Percentiles rank a stretch among this genome's conserved stretches.
phyloP scores from a whole-genome alignment of 2,329 filamentous ascomycete species.

The Dryadomyces quercus-mongolicae region DNA sequence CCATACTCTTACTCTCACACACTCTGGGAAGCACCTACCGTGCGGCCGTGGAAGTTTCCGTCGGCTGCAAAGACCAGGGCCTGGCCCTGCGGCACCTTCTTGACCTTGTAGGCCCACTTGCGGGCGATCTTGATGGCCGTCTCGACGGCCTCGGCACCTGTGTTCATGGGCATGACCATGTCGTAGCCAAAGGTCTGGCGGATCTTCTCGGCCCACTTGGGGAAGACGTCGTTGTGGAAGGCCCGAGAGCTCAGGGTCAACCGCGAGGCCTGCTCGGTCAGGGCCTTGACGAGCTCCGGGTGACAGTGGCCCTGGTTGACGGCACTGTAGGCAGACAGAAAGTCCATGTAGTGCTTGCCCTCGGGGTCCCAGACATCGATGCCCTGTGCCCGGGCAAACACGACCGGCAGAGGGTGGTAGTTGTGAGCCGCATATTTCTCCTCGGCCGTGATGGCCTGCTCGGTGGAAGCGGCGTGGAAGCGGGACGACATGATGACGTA shows the following conservation, averaged over 20 bases:
- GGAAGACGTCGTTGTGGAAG: slow-evolving; percentile 98
- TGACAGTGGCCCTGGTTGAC: slow-evolving; percentile 98
- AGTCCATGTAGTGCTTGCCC: slow-evolving; percentile 90
- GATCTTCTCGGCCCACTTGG: slow-evolving; percentile 86
- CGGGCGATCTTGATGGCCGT: slow-evolving; percentile 91
- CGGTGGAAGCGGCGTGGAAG: slow-evolving; percentile 67
- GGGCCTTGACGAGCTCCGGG: slow-evolving; percentile 82
- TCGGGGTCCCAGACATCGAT: slow-evolving; percentile 95
- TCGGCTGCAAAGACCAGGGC: slow-evolving; percentile 73
- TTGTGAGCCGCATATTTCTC: slow-evolving; percentile 88
- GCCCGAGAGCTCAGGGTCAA: slow-evolving; percentile 87
- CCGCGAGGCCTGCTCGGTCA: slow-evolving; percentile 78
- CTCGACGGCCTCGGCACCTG: slow-evolving; percentile 90
- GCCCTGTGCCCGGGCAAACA: slow-evolving; percentile 76
- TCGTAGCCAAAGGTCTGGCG: slow-evolving; percentile 85
- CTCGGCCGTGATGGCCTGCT: slow-evolving; percentile 69
- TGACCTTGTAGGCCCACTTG: slow-evolving; percentile 97
- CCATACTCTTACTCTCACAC: not conserved
- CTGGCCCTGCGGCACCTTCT: slow-evolving; percentile 74
- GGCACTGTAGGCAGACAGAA: slow-evolving; percentile 93
- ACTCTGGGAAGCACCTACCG: slow-evolving; percentile 42
- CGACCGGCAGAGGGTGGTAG: slow-evolving; percentile 93
- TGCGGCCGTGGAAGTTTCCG: slow-evolving; percentile 95
- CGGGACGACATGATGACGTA: slow-evolving; percentile 21
- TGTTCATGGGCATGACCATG: slow-evolving; percentile 98